Percentiles rank a stretch among this genome's conserved stretches.
phyloP scores from a whole-genome alignment of 306 rosid genomes.

The Cercis canadensis region DNA sequence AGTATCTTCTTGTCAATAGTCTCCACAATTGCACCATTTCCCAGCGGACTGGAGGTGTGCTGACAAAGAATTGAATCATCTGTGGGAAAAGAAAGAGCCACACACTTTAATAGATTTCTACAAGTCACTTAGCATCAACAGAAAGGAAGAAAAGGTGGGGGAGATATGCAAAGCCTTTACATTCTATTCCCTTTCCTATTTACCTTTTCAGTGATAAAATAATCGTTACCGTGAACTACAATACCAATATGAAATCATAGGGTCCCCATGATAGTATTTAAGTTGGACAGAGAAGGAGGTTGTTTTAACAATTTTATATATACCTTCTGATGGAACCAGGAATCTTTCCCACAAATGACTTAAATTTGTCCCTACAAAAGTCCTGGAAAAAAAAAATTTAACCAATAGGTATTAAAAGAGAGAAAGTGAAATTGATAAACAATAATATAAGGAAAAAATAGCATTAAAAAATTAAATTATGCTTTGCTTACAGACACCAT shows the following conservation, averaged over 20 bases:
- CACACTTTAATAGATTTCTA: conserved; percentile 22
- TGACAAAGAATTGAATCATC: conserved; percentile 79
- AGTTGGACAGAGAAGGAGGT: not conserved
- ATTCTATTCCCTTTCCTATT: no score
- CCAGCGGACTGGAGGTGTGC: conserved; percentile 91
- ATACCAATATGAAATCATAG: conserved; percentile 14
- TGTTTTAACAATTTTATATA: not conserved
- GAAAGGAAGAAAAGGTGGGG: not conserved
- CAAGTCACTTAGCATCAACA: not conserved
- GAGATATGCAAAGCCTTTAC: no score
- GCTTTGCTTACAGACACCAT: conserved; percentile 19
- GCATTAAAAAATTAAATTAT: not conserved
- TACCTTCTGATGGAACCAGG: conserved; percentile 81
- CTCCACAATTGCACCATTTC: conserved; percentile 93
- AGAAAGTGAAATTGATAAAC: not conserved
- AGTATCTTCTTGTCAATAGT: conserved; percentile 78
- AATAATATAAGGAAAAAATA: conserved; percentile 16
- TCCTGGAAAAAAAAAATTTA: conserved; percentile 60
- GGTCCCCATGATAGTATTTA: conserved; percentile 7
- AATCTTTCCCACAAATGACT: conserved; percentile 84
- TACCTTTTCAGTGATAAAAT: no score
- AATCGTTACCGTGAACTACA: no score
- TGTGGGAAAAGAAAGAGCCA: conserved; percentile 39
- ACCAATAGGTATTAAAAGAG: conserved; percentile 32
- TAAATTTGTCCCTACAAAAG: conserved; percentile 91